phyloP scores from a whole-genome alignment of 108 stramenopile species.

The Aurantiochytrium sp. region DNA sequence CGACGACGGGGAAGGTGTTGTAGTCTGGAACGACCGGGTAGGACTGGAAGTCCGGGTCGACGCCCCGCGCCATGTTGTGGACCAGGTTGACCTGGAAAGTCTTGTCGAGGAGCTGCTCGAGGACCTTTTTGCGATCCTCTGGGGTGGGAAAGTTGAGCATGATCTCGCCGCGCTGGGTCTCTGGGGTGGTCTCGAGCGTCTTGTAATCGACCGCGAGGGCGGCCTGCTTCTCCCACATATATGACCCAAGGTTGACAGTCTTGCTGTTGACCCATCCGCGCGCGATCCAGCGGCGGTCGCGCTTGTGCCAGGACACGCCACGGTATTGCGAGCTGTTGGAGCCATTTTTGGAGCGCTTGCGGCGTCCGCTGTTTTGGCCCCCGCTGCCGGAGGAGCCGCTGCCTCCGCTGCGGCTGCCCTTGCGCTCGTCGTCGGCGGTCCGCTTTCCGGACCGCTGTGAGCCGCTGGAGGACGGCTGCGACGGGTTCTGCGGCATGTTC shows the following conservation, averaged over 20 bases:
- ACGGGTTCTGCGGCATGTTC: background rate
- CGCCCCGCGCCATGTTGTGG: background rate
- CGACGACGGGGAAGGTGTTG: background rate
- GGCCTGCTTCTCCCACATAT: constrained; percentile 14
- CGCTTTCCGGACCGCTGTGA: background rate
- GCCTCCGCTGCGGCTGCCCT: background rate
- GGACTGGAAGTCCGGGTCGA: background rate
- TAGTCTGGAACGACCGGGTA: background rate
- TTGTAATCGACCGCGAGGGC: constrained; percentile 19
- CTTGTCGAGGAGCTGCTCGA: background rate
- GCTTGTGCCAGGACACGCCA: constrained; percentile 28
- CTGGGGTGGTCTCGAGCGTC: background rate
- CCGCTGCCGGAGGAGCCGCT: too few species aligned
- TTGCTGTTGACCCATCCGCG: background rate
- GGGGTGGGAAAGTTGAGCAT: background rate
- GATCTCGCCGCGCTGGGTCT: background rate
- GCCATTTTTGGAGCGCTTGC: background rate
- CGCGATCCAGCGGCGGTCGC: constrained; percentile 28
- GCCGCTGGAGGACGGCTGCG: too few species aligned
- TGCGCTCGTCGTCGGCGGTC: background rate
- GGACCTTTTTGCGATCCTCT: background rate
- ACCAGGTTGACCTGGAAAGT: background rate
- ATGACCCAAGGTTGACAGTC: background rate
- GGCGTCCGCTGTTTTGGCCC: background rate
- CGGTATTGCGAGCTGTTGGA: background rate